Evolutionary conservation across 345 rosid species (phyloP).

Genomic region (Ricinus communis): DNA sequence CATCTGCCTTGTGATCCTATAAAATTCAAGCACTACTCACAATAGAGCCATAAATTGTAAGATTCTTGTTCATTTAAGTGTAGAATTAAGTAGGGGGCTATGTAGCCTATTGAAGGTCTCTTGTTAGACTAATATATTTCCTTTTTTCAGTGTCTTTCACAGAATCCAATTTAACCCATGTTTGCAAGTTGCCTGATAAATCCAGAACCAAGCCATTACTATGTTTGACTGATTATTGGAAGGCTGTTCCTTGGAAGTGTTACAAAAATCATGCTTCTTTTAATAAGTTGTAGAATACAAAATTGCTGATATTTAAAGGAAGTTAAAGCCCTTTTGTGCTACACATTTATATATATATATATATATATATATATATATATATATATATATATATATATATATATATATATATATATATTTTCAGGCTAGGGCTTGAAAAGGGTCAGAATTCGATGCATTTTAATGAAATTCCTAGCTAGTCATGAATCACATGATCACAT

Average conservation of each 20-base stretch:
- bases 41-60: not conserved
- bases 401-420: too few relatives aligned
- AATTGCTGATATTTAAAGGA: not conserved
- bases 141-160: not conserved
- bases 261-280: conserved; percentile 30
- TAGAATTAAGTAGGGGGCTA: not conserved
- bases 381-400: too few relatives aligned
- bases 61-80: not conserved
- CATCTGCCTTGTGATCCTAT: not conserved
- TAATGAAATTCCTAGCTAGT: not conserved
- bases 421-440: not conserved
- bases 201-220: conserved; percentile 42
- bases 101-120: not conserved
- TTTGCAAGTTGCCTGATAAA: conserved; percentile 40
- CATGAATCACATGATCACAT: conserved; percentile 12
- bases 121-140: not conserved
- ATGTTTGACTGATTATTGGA: conserved; percentile 25
- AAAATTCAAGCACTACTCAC: not conserved
- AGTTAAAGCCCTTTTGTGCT: not conserved
- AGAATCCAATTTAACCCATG: conserved; percentile 20
- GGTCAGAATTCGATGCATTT: not conserved
- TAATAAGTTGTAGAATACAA: conserved; percentile 8
- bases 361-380: too few relatives aligned
- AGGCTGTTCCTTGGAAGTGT: conserved; percentile 27
- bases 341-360: too few relatives aligned